These are phyloP conservation scores for Cladosporium cucumerinum DNA, from an alignment of 2,329 filamentous ascomycete species.

Conservation along the genomic window DNA sequence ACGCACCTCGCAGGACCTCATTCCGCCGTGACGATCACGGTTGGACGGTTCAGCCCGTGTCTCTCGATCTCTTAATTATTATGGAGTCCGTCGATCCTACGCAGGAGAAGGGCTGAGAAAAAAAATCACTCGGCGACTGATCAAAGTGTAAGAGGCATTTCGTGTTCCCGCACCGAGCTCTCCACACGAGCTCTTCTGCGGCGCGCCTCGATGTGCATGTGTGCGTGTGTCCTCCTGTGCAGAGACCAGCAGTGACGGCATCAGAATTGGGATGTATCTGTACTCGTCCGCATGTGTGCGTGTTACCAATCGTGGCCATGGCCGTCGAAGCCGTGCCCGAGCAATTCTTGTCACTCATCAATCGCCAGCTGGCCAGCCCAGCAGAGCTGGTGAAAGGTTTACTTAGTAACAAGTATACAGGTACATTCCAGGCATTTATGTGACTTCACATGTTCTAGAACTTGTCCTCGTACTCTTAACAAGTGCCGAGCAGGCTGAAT, in stretches of 20 bases:
- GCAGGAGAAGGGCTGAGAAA: neutral
- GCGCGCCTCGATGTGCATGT: neutral
- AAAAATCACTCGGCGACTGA: neutral
- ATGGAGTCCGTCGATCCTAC: neutral
- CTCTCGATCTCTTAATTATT: neutral
- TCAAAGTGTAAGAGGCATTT: neutral
- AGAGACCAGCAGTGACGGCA: neutral
- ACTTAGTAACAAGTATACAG: conserved; percentile 7
- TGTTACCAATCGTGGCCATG: neutral
- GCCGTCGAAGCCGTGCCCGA: neutral
- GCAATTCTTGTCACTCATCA: neutral
- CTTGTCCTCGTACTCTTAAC: neutral
- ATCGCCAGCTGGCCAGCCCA: neutral
- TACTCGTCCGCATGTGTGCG: neutral
- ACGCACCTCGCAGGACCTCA: neutral
- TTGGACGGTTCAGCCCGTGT: conserved; percentile 3
- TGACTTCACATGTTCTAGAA: neutral
- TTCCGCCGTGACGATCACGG: neutral
- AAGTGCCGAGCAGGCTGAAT: neutral
- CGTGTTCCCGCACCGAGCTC: neutral
- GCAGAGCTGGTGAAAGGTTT: conserved; percentile 2
- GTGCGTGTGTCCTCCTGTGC: neutral
- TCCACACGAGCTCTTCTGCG: neutral
- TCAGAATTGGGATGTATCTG: neutral
- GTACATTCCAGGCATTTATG: neutral